phyloP scores from a whole-genome alignment of 1,139 yeast species.

The Nadsonia commutata region DNA sequence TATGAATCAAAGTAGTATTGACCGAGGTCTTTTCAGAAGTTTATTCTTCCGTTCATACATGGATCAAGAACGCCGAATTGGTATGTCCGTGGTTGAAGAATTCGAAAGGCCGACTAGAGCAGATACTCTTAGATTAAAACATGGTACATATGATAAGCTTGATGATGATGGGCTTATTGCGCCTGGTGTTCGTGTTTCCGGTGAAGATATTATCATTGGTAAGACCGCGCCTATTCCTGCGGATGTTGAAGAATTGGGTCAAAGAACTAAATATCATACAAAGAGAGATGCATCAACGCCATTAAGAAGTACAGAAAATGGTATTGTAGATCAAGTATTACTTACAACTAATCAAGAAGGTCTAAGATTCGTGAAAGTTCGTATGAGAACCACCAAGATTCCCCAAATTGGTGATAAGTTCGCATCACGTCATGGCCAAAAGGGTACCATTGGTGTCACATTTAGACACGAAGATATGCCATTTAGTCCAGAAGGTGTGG shows the following conservation, averaged over 20 bases:
- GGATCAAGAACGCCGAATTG: slow-evolving; percentile 97
- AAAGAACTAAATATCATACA: slow-evolving; percentile 93
- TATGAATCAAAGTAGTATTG: slow-evolving; percentile 97
- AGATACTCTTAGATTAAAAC: slow-evolving; percentile 86
- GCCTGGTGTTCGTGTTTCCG: slow-evolving; percentile 97
- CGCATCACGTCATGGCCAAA: slow-evolving; percentile 99
- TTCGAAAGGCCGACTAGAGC: slow-evolving; percentile 93
- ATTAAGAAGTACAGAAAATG: slow-evolving; percentile 88
- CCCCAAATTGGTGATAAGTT: slow-evolving; percentile 99
- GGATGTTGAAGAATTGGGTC: slow-evolving; percentile 95
- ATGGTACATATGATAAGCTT: slow-evolving; percentile 93
- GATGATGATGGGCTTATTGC: slow-evolving; percentile 97
- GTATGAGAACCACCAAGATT: slow-evolving; percentile 96
- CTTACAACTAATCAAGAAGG: slow-evolving; percentile 97
- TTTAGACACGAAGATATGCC: slow-evolving; percentile 99
- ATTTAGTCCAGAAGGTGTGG: slow-evolving; percentile 88
- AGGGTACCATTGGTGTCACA: slow-evolving; percentile 99
- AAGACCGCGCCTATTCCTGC: slow-evolving; percentile 98
- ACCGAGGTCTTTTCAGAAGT: slow-evolving; percentile 90
- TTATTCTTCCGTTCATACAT: slow-evolving; percentile 91
- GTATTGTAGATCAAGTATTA: slow-evolving; percentile 95
- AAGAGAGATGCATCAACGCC: slow-evolving; percentile 99
- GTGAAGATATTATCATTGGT: slow-evolving; percentile 97
- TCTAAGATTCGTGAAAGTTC: slow-evolving; percentile 87
- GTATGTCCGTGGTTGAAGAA: slow-evolving; percentile 94